phyloP scores from a whole-genome alignment of 192 early-diverging fungal species.

The Dissophora ornata region DNA sequence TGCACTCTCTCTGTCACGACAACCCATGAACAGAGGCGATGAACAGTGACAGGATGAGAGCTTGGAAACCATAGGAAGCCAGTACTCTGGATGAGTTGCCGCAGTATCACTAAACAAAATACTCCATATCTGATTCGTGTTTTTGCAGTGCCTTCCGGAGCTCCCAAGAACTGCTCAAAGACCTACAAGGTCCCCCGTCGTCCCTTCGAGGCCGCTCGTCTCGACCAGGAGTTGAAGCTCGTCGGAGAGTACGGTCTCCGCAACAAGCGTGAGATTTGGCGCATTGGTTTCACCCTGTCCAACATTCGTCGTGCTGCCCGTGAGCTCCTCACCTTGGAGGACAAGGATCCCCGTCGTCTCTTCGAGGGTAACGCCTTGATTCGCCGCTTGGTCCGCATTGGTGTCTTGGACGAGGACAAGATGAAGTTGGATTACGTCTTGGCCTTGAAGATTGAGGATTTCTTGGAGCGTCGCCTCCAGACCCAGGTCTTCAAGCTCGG shows the following conservation, averaged over 20 bases:
- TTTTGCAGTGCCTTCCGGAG: constrained; percentile 58
- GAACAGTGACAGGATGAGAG: no score
- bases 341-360: constrained; percentile 96
- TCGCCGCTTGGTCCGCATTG: constrained; percentile 97
- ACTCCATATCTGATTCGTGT: constrained; percentile 24
- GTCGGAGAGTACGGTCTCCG: constrained; percentile 97
- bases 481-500: constrained; percentile 99
- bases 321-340: constrained; percentile 97
- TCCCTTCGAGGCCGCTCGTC: constrained; percentile 96
- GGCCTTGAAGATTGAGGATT: constrained; percentile 97
- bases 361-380: constrained; percentile 99
- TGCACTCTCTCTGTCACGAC: neutral
- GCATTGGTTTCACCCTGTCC: constrained; percentile 95
- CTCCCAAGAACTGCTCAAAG: constrained; percentile 73
- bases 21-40: no score
- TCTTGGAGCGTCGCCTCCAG: constrained; percentile 98
- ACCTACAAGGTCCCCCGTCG: constrained; percentile 96
- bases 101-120: neutral
- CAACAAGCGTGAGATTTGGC: constrained; percentile 99
- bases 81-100: neutral
- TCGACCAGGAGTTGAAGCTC: constrained; percentile 94
- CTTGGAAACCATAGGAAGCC: no score
- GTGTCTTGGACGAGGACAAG: constrained; percentile 97
- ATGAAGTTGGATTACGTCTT: constrained; percentile 99
- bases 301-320: constrained; percentile 99